Base-by-base conservation (phyloP, 1,284 basidiomycete species). In the Stygiomarasmius scandens region DNA sequence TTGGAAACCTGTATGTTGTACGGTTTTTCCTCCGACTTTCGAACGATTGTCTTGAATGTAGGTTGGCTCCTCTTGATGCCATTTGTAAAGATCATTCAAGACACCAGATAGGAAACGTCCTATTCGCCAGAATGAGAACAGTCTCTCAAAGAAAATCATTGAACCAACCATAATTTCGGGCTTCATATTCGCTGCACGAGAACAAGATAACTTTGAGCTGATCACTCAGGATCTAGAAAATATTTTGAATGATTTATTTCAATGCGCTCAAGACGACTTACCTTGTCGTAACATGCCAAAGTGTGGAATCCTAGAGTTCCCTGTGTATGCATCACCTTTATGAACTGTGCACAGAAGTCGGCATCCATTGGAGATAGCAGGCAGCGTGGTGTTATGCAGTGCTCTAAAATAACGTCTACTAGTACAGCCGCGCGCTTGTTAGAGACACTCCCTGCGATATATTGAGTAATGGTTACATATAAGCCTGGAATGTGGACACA, bases 361-460 rank as follows among this genome's bases (percentile, higher is more conserved):
- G 97, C 97, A 71, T 99, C 97, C 82, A 95, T 93, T 0, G 96
- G 95, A 0, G 96, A 96, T 14, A 98, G 77, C 38, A 97, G 79
- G 58, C 92, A 93, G 27, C 97, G 87, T 2, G 97, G 96, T 67
- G 93, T 89, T 62, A 99, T 84, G 71, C 97, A 99, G 67, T 96
- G 86, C 69, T 98, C 94, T 54, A 95, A 86, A 44, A 96, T 74
- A 19, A 86, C 78, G 29, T 81, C 77, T 23, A 85, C 82, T 43
- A 92, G 75, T 12, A 75, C 67, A 4, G 72, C 69, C 10, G 80
- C 78, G 64, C 20, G 81, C 48, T 57, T 57, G 50, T 32, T 60
- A 1, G 45, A 32, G 20, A 22, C 41, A 16, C 75, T 48, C 73
- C 84, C 78, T 74, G 55, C 36, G 16, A 59, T 47, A 23, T 49